Evolutionary conservation across 345 rosid genomes (phyloP).

Genomic region (Theobroma cacao): DNA sequence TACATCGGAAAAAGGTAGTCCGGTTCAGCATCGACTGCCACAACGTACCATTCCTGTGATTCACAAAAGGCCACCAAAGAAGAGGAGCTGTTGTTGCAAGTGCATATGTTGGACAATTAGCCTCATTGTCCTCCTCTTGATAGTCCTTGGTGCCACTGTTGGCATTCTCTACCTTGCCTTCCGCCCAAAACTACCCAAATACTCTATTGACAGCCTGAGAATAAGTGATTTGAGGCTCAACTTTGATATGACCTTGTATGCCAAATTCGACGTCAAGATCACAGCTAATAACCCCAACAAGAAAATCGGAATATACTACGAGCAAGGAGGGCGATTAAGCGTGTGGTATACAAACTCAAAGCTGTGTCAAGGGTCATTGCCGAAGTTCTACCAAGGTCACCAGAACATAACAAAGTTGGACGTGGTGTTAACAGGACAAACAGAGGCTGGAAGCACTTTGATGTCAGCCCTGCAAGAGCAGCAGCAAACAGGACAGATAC

Average conservation of each 20-base stretch:
- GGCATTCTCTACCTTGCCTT: constrained; percentile 66
- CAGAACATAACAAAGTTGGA: constrained; percentile 63
- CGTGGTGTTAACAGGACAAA: constrained; percentile 53
- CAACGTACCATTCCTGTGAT: constrained; percentile 22
- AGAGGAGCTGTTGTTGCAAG: constrained; percentile 54
- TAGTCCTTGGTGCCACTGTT: constrained; percentile 39
- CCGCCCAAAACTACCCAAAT: constrained; percentile 70
- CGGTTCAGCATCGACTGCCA: constrained; percentile 6
- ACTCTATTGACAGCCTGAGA: constrained; percentile 59
- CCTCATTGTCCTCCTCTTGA: constrained; percentile 38
- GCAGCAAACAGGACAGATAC: constrained; percentile 80
- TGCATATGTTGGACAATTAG: constrained; percentile 58
- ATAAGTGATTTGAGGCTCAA: constrained; percentile 71
- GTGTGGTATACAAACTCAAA: constrained; percentile 65
- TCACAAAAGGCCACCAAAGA: constrained; percentile 21
- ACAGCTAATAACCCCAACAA: constrained; percentile 82
- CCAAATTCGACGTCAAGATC: constrained; percentile 67
- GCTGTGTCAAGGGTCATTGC: constrained; percentile 72
- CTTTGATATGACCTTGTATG: constrained; percentile 55
- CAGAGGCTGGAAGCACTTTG: constrained; percentile 56
- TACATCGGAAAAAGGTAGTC: constrained; percentile 28
- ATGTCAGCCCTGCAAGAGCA: constrained; percentile 76
- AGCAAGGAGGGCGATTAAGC: constrained; percentile 57
- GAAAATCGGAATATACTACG: constrained; percentile 78
- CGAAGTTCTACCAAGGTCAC: constrained; percentile 84